Conservation (phyloP, 164 flowering plant species). For the Nelumbo lutea region DNA sequence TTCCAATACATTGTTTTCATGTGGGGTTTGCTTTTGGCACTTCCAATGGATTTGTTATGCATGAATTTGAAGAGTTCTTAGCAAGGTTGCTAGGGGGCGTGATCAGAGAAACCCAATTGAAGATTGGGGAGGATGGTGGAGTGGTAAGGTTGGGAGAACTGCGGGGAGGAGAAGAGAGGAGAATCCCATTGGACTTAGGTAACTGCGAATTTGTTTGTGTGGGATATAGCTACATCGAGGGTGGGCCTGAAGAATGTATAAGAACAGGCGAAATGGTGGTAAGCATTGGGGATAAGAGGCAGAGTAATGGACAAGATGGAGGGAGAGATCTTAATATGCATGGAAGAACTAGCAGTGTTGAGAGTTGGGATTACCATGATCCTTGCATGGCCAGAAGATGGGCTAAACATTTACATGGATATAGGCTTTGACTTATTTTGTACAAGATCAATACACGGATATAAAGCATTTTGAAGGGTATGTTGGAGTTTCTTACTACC, state of each 20-base stretch:
- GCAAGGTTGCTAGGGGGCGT: conserved; percentile 58
- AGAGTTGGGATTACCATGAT: conserved; percentile 80
- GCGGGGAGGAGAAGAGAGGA: conserved; percentile 75
- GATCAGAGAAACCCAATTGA: conserved; percentile 54
- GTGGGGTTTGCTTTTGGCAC: conserved; percentile 67
- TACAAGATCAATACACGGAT: not conserved
- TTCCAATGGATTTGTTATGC: conserved; percentile 60
- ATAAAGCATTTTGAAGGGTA: not conserved
- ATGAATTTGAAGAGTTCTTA: conserved; percentile 73
- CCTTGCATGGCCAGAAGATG: conserved; percentile 89
- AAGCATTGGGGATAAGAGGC: conserved; percentile 38
- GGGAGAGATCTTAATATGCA: conserved; percentile 28
- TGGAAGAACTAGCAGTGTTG: conserved; percentile 57
- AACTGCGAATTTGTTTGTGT: conserved; percentile 38
- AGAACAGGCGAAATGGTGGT: conserved; percentile 59
- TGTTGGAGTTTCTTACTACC: too few species aligned
- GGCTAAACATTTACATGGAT: conserved; percentile 90
- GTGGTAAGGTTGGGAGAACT: conserved; percentile 60
- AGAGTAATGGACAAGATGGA: conserved; percentile 16
- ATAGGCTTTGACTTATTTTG: conserved; percentile 39
- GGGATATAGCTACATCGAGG: conserved; percentile 65
- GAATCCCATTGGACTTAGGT: conserved; percentile 44
- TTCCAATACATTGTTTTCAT: conserved; percentile 61
- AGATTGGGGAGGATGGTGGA: conserved; percentile 51
- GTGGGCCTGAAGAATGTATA: conserved; percentile 42